phyloP scores from a whole-genome alignment of 352 stramenopile species.

The Hyaloperonospora arabidopsidis region DNA sequence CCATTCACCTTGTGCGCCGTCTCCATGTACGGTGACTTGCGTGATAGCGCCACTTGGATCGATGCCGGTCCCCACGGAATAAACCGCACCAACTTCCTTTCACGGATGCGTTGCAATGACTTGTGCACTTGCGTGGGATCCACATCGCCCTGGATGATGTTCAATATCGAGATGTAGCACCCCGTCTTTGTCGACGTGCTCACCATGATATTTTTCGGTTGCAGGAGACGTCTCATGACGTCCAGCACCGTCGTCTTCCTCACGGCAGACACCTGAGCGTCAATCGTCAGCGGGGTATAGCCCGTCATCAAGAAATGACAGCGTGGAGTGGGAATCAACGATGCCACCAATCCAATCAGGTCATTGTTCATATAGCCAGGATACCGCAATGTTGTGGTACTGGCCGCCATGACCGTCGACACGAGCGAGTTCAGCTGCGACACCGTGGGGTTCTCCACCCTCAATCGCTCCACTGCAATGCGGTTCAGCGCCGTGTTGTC shows the following conservation, averaged over 20 bases:
- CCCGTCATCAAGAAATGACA: slow-evolving; percentile 99
- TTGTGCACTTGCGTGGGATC: slow-evolving; percentile 98
- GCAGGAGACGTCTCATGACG: slow-evolving; percentile 94
- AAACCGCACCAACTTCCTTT: slow-evolving; percentile 94
- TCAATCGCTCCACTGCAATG: slow-evolving; percentile 91
- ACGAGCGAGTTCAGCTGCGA: slow-evolving; percentile 97
- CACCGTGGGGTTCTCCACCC: slow-evolving; percentile 95
- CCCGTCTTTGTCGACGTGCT: slow-evolving; percentile 92
- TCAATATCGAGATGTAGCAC: slow-evolving; percentile 99
- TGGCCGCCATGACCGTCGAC: slow-evolving; percentile 98
- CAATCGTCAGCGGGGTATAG: slow-evolving; percentile 97
- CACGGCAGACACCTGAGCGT: slow-evolving; percentile 85
- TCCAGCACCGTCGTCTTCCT: slow-evolving; percentile 99
- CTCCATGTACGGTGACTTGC: slow-evolving; percentile 96
- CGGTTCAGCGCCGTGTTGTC: slow-evolving; percentile 99
- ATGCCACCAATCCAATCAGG: slow-evolving; percentile 96
- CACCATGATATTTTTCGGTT: slow-evolving; percentile 99
- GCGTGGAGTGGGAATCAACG: slow-evolving; percentile 96
- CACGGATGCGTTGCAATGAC: slow-evolving; percentile 95
- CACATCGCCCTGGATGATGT: slow-evolving; percentile 99
- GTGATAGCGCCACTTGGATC: slow-evolving; percentile 97
- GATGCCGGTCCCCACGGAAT: slow-evolving; percentile 98
- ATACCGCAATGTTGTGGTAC: slow-evolving; percentile 95
- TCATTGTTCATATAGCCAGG: slow-evolving; percentile 99
- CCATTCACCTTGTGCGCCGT: slow-evolving; percentile 95